Conservation (phyloP, 129 eudicot species). For the Cynara cardunculus region DNA sequence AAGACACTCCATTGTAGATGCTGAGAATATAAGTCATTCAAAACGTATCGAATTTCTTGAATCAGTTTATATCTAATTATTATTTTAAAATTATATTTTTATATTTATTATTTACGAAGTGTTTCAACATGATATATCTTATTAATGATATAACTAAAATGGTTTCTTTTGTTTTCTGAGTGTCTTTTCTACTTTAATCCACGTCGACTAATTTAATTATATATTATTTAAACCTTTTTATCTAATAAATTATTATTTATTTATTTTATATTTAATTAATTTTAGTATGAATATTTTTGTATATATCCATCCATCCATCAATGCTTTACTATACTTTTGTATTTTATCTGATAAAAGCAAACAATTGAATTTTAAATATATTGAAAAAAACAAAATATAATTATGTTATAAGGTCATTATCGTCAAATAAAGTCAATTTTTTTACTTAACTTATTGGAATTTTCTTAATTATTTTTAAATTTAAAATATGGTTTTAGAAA, state of each 20-base stretch:
- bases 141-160: too few species aligned
- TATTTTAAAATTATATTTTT: too few species aligned
- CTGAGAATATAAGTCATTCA: too few species aligned
- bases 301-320: not conserved
- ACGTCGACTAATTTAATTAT: not conserved
- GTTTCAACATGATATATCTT: too few species aligned
- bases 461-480: not conserved
- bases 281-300: not conserved
- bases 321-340: not conserved
- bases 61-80: too few species aligned
- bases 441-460: not conserved
- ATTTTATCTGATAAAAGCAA: too few species aligned
- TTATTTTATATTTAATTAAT: not conserved
- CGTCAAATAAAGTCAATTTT: not conserved
- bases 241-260: not conserved
- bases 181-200: slow-evolving; percentile 6
- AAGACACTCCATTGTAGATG: too few species aligned
- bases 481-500: not conserved
- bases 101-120: too few species aligned
- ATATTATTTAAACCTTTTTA: not conserved
- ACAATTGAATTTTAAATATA: not conserved
- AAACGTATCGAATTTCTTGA: too few species aligned
- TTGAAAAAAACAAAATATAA: not conserved
- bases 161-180: not conserved
- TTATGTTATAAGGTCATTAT: not conserved